Percentiles rank a stretch among this genome's conserved stretches.
These are phyloP conservation scores for Trametes maxima DNA, from an alignment of 768 basidiomycete genomes.

Conservation along the genomic window DNA sequence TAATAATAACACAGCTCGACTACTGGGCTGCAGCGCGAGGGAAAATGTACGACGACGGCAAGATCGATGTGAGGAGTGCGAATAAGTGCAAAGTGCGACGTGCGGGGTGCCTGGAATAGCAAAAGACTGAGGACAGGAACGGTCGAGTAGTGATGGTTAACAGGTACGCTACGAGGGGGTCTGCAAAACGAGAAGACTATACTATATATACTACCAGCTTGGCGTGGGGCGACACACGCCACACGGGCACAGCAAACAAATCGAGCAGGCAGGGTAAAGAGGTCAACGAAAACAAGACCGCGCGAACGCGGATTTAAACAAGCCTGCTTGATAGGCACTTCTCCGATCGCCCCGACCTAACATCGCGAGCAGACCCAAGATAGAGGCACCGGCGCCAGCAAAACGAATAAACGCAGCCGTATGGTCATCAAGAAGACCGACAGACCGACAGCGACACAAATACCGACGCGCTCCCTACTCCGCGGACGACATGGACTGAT, in stretches of 20 bases:
- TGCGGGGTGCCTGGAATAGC: not conserved
- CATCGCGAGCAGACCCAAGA: not conserved
- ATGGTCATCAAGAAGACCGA: not conserved
- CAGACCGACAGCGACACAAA: not conserved
- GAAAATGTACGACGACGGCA: not conserved
- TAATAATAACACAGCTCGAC: constrained; percentile 17
- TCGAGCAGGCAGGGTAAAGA: constrained; percentile 10
- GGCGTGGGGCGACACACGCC: constrained; percentile 2
- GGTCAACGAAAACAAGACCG: not conserved
- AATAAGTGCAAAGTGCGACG: not conserved
- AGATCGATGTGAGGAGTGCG: not conserved
- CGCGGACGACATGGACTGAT: constrained; percentile 37
- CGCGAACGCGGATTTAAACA: not conserved
- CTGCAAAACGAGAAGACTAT: not conserved
- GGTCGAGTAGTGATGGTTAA: not conserved
- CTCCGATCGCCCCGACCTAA: constrained; percentile 1
- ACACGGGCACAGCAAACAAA: constrained; percentile 11
- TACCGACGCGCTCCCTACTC: constrained; percentile 17
- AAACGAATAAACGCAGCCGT: not conserved
- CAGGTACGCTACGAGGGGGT: not conserved
- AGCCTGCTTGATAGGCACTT: constrained; percentile 5
- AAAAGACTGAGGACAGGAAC: not conserved
- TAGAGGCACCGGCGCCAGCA: not conserved
- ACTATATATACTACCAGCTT: too few relatives aligned
- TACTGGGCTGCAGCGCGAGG: not conserved